phyloP scores from a whole-genome alignment of 1,139 yeast species.

The Yamadazyma dushanensis region DNA sequence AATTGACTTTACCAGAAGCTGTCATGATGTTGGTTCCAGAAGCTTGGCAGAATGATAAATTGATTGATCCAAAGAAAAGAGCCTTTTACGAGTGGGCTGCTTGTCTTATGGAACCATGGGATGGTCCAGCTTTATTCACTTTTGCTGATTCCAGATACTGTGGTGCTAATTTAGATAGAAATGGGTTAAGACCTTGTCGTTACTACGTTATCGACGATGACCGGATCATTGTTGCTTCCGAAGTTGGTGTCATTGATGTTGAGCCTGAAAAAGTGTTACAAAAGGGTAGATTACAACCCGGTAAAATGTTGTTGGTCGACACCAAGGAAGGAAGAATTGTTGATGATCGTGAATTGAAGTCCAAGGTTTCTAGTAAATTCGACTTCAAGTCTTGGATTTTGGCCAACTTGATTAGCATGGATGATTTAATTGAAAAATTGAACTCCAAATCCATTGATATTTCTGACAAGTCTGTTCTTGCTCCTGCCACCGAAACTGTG shows the following conservation, averaged over 20 bases:
- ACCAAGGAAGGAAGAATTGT: conserved; percentile 91
- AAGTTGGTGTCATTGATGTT: conserved; percentile 93
- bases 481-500: conserved; percentile 37
- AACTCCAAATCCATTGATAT: conserved; percentile 45
- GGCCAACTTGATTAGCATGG: conserved; percentile 81
- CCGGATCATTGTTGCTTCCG: conserved; percentile 96
- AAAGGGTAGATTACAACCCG: conserved; percentile 95
- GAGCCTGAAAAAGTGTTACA: conserved; percentile 79
- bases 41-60: conserved; percentile 90
- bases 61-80: conserved; percentile 85
- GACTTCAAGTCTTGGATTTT: conserved; percentile 94
- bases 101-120: conserved; percentile 99
- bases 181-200: conserved; percentile 97
- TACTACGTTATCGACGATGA: conserved; percentile 94
- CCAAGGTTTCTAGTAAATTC: conserved; percentile 75
- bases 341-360: conserved; percentile 86
- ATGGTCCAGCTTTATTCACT: conserved; percentile 96
- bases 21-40: conserved; percentile 97
- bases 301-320: conserved; percentile 93
- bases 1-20: conserved; percentile 91
- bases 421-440: conserved; percentile 67
- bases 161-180: conserved; percentile 97
- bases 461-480: conserved; percentile 19
- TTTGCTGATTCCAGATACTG: conserved; percentile 97
- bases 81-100: conserved; percentile 99